Evolutionary conservation across 2,329 filamentous ascomycete genomes (phyloP).

Genomic region (Aspergillus melleus): DNA sequence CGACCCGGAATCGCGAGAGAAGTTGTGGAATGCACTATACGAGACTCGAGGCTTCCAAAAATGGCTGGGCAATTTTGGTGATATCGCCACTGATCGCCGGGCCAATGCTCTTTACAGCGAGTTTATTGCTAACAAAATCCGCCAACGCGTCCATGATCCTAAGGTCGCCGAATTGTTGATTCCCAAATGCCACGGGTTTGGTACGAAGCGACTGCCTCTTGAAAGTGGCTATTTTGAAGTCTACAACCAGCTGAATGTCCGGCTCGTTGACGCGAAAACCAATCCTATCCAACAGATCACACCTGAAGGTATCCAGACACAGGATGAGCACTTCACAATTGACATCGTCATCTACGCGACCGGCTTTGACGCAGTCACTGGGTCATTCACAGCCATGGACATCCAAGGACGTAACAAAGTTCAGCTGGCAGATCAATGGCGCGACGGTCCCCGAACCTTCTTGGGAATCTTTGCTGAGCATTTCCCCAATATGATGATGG

Average conservation of each 20-base stretch:
- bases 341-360: conserved; percentile 49
- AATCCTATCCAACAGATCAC: conserved; percentile 12
- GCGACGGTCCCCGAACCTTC: conserved; percentile 38
- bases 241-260: conserved; percentile 49
- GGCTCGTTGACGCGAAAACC: conserved; percentile 18
- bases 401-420: conserved; percentile 29
- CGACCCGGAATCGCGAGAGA: conserved; percentile 7
- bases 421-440: conserved; percentile 35
- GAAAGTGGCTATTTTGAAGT: conserved; percentile 55
- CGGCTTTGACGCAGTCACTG: conserved; percentile 47
- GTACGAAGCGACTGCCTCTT: conserved; percentile 52
- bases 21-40: conserved; percentile 20
- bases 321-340: conserved; percentile 39
- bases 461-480: conserved; percentile 45
- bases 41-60: conserved; percentile 19
- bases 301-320: conserved; percentile 39
- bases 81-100: conserved; percentile 47
- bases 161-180: conserved; percentile 54
- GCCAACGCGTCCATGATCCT: conserved; percentile 53
- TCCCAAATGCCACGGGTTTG: conserved; percentile 56
- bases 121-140: conserved; percentile 57
- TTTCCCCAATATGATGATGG: conserved; percentile 54
- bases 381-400: conserved; percentile 42
- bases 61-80: conserved; percentile 47
- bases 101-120: conserved; percentile 56